These are phyloP conservation scores for Lobosporangium transversale DNA, from an alignment of 192 early-diverging fungal genomes.

Conservation along the genomic window DNA sequence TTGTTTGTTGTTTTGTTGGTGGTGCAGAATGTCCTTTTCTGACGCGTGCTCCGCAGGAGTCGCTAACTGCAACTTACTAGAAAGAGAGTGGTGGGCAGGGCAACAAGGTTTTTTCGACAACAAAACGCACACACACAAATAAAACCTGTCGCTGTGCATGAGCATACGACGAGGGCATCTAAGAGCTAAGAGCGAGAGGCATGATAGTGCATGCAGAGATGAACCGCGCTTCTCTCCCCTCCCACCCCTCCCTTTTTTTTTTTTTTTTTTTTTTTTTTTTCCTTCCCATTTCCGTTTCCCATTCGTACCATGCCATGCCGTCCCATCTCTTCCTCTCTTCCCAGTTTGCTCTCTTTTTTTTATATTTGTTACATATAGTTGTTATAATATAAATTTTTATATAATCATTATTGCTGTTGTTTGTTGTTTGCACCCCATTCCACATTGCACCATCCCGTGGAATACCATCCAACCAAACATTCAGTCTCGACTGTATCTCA, in stretches of 20 bases:
- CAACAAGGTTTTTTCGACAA: no score
- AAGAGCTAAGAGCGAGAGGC: not conserved
- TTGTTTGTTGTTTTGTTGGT: not conserved
- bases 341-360: not conserved
- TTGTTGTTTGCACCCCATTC: not conserved
- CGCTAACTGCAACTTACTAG: slow-evolving; percentile 6
- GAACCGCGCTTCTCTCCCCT: slow-evolving; percentile 2
- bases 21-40: no score
- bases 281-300: not conserved
- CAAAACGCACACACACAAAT: no score
- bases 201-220: slow-evolving; percentile 5
- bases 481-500: no score
- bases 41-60: slow-evolving; percentile 20
- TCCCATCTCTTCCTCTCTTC: slow-evolving; percentile 5
- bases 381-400: no score
- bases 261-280: not conserved
- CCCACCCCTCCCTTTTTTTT: slow-evolving; percentile 5
- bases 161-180: not conserved
- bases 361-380: no score
- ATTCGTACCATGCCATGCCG: slow-evolving; percentile 16
- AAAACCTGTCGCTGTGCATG: slow-evolving; percentile 27
- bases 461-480: no score
- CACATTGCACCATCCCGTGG: slow-evolving; percentile 14
- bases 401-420: not conserved
- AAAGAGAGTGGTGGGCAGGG: not conserved